A percentile compares a stretch with the other conserved stretches of the same genome.
phyloP scores from a whole-genome alignment of 208 protist species.

The Leishmania mexicana region DNA sequence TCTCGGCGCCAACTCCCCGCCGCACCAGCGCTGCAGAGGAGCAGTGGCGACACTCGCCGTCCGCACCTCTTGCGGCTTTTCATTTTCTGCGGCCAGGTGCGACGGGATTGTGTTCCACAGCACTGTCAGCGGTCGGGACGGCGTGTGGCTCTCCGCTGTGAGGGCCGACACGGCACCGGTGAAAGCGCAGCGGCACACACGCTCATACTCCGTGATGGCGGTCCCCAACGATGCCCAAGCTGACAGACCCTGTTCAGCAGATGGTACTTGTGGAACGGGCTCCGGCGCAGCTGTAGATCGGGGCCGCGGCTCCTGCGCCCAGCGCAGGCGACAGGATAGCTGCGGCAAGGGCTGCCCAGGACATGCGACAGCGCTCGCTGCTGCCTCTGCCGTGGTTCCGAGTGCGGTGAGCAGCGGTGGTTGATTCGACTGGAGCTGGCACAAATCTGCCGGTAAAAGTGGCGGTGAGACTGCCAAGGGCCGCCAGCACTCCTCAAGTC shows the following conservation, averaged over 20 bases:
- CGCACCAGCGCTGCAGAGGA: not conserved
- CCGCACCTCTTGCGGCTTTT: not conserved
- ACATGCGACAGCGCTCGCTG: not conserved
- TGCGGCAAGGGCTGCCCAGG: not conserved
- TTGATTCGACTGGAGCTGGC: not conserved
- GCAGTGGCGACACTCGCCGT: not conserved
- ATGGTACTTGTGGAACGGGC: not conserved
- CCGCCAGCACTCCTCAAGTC: slow-evolving; percentile 27
- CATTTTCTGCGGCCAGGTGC: not conserved
- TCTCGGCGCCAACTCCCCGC: not conserved
- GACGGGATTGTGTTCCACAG: slow-evolving; percentile 37
- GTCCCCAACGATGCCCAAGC: slow-evolving; percentile 12
- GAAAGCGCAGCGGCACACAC: not conserved
- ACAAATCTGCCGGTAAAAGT: slow-evolving; percentile 17
- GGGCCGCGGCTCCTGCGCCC: slow-evolving; percentile 23
- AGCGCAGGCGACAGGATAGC: slow-evolving; percentile 19
- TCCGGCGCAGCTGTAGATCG: not conserved
- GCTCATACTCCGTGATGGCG: slow-evolving; percentile 23
- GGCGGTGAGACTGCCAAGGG: slow-evolving; percentile 19
- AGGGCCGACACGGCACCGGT: not conserved
- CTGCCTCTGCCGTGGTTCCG: not conserved
- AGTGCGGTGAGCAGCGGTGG: slow-evolving; percentile 2
- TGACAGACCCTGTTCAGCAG: not conserved
- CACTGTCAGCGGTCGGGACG: slow-evolving; percentile 28
- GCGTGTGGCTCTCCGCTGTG: not conserved